Evolutionary conservation across 257 asterid genomes (phyloP).

Genomic region (Ligustrum vulgare): DNA sequence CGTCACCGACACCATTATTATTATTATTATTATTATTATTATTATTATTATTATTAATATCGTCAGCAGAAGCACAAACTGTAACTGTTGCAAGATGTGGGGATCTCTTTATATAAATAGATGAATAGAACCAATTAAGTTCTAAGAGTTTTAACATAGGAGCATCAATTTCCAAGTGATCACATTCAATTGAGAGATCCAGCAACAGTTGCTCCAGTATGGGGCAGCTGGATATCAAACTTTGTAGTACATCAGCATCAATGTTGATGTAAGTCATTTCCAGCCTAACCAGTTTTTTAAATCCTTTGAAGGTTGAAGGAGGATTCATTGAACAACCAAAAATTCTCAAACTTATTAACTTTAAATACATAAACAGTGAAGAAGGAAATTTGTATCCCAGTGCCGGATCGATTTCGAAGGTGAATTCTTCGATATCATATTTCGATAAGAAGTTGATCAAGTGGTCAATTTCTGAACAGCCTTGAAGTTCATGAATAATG

Average conservation of each 20-base stretch:
- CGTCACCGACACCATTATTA: too few relatives aligned
- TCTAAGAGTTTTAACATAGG: constrained; percentile 1
- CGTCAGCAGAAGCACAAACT: not conserved
- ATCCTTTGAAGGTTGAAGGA: constrained; percentile 5
- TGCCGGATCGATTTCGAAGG: not conserved
- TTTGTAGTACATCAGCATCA: not conserved
- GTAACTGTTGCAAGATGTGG: not conserved
- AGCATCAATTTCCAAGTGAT: constrained; percentile 7
- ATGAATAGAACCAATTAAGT: not conserved
- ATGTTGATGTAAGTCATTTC: not conserved
- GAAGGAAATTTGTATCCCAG: not conserved
- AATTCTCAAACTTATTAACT: not conserved
- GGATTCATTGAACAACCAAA: not conserved
- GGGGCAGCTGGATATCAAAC: not conserved
- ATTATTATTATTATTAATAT: too few relatives aligned
- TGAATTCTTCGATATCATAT: not conserved
- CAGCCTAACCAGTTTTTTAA: not conserved
- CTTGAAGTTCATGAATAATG: not conserved
- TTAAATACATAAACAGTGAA: not conserved
- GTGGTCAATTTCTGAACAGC: not conserved
- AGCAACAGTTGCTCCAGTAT: constrained; percentile 6
- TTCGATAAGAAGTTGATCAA: not conserved
- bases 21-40: too few relatives aligned
- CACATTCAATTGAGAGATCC: not conserved
- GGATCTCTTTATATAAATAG: constrained; percentile 6